Evolutionary conservation across 129 eudicot species (phyloP).

Genomic region (Chrysanthemum lavandulifolium): DNA sequence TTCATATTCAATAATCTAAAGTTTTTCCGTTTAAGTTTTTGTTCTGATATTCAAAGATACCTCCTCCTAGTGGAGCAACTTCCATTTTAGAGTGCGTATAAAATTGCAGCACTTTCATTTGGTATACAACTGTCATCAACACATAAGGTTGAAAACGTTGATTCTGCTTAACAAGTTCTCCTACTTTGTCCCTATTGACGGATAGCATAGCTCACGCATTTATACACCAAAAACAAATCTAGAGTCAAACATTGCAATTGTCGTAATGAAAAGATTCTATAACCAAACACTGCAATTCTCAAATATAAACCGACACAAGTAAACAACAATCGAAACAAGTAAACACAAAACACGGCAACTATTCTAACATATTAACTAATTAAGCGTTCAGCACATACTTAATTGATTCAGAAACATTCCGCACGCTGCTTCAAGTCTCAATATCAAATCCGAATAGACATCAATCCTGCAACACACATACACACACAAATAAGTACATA

Average conservation of each 20-base stretch:
- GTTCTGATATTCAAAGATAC: background rate
- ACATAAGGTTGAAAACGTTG: background rate
- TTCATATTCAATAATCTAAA: too few relatives aligned
- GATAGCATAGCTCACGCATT: slow-evolving; percentile 7
- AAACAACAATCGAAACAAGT: too few relatives aligned
- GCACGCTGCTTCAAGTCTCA: slow-evolving; percentile 86
- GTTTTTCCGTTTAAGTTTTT: too few relatives aligned
- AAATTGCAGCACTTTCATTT: background rate
- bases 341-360: too few relatives aligned
- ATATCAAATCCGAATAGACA: slow-evolving; percentile 83
- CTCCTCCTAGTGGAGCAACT: background rate
- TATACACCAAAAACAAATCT: background rate
- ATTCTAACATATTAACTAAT: slow-evolving; percentile 9
- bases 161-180: background rate
- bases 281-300: background rate
- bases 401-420: slow-evolving; percentile 82
- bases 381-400: slow-evolving; percentile 44
- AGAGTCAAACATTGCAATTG: background rate
- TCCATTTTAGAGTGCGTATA: background rate
- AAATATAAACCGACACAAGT: too few relatives aligned
- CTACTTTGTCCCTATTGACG: background rate
- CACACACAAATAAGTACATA: slow-evolving; percentile 14
- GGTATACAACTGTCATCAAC: background rate
- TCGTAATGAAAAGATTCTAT: background rate
- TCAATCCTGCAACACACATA: slow-evolving; percentile 67